A percentile compares a stretch with the other conserved stretches of the same genome.
These are phyloP conservation scores for Heterobasidion parviporum DNA, from an alignment of 1,284 basidiomycete genomes.

Conservation along the genomic window DNA sequence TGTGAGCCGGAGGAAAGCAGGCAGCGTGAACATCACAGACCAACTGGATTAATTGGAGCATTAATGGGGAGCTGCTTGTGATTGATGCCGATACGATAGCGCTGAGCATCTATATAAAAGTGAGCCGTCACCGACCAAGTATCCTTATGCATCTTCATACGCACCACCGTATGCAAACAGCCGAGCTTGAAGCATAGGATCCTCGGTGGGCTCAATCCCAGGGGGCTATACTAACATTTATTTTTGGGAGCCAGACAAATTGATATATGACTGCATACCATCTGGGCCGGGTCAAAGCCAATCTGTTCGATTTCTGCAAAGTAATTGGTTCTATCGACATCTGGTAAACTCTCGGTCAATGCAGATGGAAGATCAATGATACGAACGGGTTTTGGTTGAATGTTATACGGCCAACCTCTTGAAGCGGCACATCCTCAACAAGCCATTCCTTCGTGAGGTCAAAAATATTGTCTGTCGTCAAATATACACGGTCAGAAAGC, in stretches of 20 bases:
- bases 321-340: not conserved
- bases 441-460: not conserved
- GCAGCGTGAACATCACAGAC: not conserved
- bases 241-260: not conserved
- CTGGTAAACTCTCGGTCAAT: not conserved
- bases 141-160: not conserved
- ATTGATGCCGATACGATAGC: not conserved
- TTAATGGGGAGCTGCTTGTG: not conserved
- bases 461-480: not conserved
- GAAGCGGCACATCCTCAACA: not conserved
- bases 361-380: not conserved
- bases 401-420: not conserved
- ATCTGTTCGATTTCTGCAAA: not conserved
- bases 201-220: not conserved
- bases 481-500: not conserved
- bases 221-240: not conserved
- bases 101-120: not conserved
- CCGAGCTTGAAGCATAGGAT: not conserved
- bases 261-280: not conserved
- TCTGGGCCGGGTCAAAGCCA: not conserved
- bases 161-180: not conserved
- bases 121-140: not conserved
- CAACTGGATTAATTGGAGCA: not conserved
- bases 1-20: not conserved
- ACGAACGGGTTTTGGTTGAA: not conserved